These are phyloP conservation scores for Wickerhamiella parazyma DNA, from an alignment of 805 yeast species.

Conservation along the genomic window DNA sequence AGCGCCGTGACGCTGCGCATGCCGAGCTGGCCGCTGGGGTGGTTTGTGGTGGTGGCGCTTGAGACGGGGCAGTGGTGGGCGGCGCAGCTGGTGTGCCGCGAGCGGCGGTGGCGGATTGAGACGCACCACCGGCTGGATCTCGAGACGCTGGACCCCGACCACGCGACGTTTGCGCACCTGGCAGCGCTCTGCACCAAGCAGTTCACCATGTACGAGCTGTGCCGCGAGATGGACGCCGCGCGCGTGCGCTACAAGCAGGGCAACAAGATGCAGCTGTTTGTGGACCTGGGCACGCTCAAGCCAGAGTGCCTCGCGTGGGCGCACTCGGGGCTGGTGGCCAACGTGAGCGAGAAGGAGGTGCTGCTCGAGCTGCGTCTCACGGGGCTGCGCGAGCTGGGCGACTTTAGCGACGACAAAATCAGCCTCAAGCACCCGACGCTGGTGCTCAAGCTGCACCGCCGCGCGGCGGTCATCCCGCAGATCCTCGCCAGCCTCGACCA, in stretches of 20 bases:
- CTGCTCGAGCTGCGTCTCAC: constrained; percentile 2
- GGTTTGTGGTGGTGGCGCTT: constrained; percentile 29
- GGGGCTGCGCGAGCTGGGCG: constrained; percentile 3
- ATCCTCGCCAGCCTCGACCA: neutral
- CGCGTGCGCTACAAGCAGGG: constrained; percentile 15
- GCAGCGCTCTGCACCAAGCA: constrained; percentile 18
- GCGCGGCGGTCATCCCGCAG: neutral
- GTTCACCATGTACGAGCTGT: constrained; percentile 23
- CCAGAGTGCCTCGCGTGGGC: constrained; percentile 16
- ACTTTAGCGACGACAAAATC: constrained; percentile 4
- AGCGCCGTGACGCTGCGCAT: constrained; percentile 21
- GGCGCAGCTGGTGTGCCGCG: constrained; percentile 13
- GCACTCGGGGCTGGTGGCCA: constrained; percentile 15
- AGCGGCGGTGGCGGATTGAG: constrained; percentile 19
- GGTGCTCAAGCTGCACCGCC: neutral
- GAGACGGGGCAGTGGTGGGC: constrained; percentile 21
- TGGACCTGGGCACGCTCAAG: constrained; percentile 14
- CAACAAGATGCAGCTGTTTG: constrained; percentile 12
- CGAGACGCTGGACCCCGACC: constrained; percentile 19
- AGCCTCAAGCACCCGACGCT: neutral
- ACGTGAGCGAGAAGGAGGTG: constrained; percentile 10
- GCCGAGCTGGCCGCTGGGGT: constrained; percentile 28
- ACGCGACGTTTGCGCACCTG: constrained; percentile 20
- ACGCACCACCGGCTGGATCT: constrained; percentile 13
- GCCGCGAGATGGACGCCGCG: constrained; percentile 21